phyloP scores from a whole-genome alignment of 192 early-diverging fungal species.

The Podila verticillata region DNA sequence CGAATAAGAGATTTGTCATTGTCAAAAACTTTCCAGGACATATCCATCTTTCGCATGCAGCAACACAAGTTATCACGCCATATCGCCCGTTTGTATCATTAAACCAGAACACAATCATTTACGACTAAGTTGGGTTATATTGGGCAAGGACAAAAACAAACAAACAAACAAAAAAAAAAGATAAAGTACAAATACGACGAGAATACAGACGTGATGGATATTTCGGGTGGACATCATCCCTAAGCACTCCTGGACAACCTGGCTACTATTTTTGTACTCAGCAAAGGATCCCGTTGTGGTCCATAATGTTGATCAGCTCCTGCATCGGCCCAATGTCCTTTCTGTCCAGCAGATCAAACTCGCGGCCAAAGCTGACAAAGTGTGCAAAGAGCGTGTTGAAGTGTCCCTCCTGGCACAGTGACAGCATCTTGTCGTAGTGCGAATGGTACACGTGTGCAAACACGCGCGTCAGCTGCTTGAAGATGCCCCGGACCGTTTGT shows the following conservation, averaged over 20 bases:
- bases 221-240: too few species aligned
- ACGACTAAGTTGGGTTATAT: too few species aligned
- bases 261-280: neutral
- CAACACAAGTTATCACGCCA: too few species aligned
- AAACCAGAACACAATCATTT: too few species aligned
- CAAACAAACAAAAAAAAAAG: too few species aligned
- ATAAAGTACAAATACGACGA: too few species aligned
- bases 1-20: conserved; percentile 8
- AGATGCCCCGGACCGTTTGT: conserved; percentile 74
- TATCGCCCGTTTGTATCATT: too few species aligned
- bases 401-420: conserved; percentile 85
- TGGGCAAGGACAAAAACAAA: too few species aligned
- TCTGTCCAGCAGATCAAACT: conserved; percentile 93
- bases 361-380: conserved; percentile 90
- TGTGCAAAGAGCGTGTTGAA: conserved; percentile 98
- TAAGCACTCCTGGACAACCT: too few species aligned
- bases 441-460: conserved; percentile 94
- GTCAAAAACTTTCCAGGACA: too few species aligned
- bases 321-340: conserved; percentile 87
- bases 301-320: conserved; percentile 76
- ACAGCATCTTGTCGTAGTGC: conserved; percentile 89
- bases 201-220: too few species aligned
- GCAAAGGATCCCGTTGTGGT: conserved; percentile 45
- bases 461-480: conserved; percentile 89
- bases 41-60: too few species aligned